Percentiles rank a stretch among this genome's conserved stretches.
phyloP scores from a whole-genome alignment of 495 filamentous ascomycete species.

The Annulohypoxylon stygium region DNA sequence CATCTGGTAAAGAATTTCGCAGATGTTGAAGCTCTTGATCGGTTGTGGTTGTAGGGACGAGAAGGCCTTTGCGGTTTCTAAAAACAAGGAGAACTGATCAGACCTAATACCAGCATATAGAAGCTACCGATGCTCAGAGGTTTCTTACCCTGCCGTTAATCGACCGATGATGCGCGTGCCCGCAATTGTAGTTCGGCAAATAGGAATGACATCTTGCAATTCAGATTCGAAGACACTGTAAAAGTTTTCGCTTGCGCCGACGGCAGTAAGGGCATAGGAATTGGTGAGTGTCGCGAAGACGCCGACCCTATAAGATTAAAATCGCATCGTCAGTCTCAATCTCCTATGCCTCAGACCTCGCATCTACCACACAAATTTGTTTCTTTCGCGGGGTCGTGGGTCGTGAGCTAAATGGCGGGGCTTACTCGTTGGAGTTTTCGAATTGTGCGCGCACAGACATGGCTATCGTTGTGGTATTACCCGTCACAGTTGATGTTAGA shows the following conservation, averaged over 20 bases:
- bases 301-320: constrained; percentile 78
- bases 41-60: constrained; percentile 94
- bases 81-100: constrained; percentile 21
- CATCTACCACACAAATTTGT: constrained; percentile 36
- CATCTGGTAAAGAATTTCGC: constrained; percentile 90
- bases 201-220: constrained; percentile 96
- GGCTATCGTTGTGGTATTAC: constrained; percentile 25
- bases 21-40: constrained; percentile 98
- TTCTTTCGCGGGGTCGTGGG: constrained; percentile 45
- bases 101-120: background rate
- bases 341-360: background rate
- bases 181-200: constrained; percentile 97
- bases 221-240: constrained; percentile 98
- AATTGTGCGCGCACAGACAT: constrained; percentile 93
- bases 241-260: constrained; percentile 97
- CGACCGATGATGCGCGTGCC: constrained; percentile 95
- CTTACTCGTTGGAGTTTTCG: constrained; percentile 98
- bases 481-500: constrained; percentile 20
- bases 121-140: too few relatives aligned
- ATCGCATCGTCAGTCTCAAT: constrained; percentile 45
- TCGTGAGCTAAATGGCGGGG: constrained; percentile 45
- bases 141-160: constrained; percentile 88
- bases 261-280: constrained; percentile 91
- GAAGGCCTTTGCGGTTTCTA: constrained; percentile 94
- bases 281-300: constrained; percentile 97